A percentile compares a stretch with the other conserved stretches of the same genome.
Evolutionary conservation across 2,329 filamentous ascomycete species (phyloP).

Genomic region (Ophiocordyceps camponoti-saundersi): DNA sequence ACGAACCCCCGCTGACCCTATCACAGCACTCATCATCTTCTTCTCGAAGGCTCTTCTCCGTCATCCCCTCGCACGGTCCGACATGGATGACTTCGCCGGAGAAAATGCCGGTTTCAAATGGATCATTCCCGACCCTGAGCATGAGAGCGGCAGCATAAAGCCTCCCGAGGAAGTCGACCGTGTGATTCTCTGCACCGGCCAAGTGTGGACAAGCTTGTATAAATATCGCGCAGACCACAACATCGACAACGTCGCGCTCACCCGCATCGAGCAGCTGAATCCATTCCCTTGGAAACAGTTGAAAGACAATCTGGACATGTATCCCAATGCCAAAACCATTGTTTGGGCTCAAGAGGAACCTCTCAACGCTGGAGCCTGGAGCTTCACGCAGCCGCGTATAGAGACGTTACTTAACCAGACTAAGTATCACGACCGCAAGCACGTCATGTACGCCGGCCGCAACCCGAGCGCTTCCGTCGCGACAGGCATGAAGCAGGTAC

Average conservation of each 20-base stretch:
- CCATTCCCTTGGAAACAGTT: constrained; percentile 98
- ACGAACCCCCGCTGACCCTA: not conserved
- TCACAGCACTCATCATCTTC: constrained; percentile 75
- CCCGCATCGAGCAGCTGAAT: constrained; percentile 91
- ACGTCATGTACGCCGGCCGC: constrained; percentile 93
- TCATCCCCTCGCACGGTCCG: constrained; percentile 79
- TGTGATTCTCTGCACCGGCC: constrained; percentile 84
- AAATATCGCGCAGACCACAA: constrained; percentile 82
- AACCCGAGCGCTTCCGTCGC: constrained; percentile 88
- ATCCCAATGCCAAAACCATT: constrained; percentile 94
- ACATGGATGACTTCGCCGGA: constrained; percentile 78
- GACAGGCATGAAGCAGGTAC: constrained; percentile 74
- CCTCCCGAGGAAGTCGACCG: constrained; percentile 77
- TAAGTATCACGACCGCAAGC: constrained; percentile 79
- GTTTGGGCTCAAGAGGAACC: constrained; percentile 98
- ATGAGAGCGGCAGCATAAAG: constrained; percentile 59
- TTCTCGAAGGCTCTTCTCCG: constrained; percentile 95
- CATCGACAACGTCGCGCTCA: constrained; percentile 82
- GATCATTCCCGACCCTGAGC: constrained; percentile 85
- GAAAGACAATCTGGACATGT: constrained; percentile 88
- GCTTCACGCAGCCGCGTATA: constrained; percentile 89
- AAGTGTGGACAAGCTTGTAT: constrained; percentile 78
- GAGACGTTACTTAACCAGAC: constrained; percentile 93
- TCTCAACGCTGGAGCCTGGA: constrained; percentile 92
- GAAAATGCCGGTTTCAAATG: constrained; percentile 80